phyloP scores from a whole-genome alignment of 177 flowering plant species.

The Telopea speciosissima region DNA sequence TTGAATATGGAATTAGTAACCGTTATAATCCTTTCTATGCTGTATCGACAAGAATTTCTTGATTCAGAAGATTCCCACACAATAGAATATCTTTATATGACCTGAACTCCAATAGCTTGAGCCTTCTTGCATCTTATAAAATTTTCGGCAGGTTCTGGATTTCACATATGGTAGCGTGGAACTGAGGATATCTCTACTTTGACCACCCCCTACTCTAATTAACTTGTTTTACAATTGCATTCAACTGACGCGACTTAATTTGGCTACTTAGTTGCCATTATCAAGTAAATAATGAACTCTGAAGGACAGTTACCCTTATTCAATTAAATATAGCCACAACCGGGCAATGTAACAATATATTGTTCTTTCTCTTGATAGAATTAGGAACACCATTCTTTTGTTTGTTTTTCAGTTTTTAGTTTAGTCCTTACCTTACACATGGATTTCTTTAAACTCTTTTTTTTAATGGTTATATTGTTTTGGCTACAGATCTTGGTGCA shows the following conservation, averaged over 20 bases:
- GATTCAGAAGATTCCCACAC: too few species aligned
- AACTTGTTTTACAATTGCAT: neutral
- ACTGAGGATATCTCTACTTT: too few species aligned
- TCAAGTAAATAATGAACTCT: neutral
- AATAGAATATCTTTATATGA: too few species aligned
- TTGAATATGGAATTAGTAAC: too few species aligned
- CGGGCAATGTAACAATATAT: neutral
- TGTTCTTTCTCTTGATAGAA: neutral
- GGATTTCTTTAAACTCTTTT: neutral
- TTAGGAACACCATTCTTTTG: neutral
- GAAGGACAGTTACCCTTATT: neutral
- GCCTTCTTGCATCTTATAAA: too few species aligned
- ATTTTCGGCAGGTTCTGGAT: too few species aligned
- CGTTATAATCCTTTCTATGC: too few species aligned
- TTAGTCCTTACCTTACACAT: neutral
- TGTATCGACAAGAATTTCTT: too few species aligned
- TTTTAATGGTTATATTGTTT: neutral
- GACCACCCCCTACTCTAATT: too few species aligned
- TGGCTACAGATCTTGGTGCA: conserved; percentile 1
- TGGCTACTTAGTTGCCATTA: neutral
- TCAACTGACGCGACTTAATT: neutral
- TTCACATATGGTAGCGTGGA: too few species aligned
- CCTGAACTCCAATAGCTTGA: too few species aligned
- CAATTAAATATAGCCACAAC: neutral
- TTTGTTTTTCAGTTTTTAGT: neutral